Conservation (phyloP, 2,329 filamentous ascomycete species). For the Microdochium bolleyi region DNA sequence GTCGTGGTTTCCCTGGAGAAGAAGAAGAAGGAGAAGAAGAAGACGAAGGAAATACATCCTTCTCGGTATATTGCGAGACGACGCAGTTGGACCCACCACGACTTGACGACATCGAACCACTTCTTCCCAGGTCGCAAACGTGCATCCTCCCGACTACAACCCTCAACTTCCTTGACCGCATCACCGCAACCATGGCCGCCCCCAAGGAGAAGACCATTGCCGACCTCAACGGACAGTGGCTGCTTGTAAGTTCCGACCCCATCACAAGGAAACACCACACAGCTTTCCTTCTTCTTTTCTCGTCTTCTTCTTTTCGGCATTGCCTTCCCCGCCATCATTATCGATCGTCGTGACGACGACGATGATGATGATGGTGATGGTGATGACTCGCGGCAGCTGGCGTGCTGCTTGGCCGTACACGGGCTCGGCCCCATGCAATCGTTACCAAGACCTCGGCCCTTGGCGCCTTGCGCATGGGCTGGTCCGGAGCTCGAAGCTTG, state of each 20-base stretch:
- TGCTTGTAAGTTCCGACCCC: constrained; percentile 45
- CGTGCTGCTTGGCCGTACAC: no score
- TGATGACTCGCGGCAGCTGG: no score
- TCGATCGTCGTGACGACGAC: no score
- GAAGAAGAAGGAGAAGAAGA: neutral
- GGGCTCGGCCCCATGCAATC: no score
- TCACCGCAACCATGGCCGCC: constrained; percentile 52
- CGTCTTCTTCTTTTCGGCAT: neutral
- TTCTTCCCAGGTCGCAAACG: neutral
- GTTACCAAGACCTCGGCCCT: no score
- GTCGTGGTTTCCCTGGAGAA: neutral
- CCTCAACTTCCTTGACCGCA: neutral
- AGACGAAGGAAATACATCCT: neutral
- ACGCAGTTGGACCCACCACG: no score
- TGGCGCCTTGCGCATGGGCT: no score
- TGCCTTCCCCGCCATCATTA: neutral
- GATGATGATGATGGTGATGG: no score
- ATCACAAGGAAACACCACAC: no score
- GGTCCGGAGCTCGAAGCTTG: no score
- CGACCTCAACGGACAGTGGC: constrained; percentile 62
- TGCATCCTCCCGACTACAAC: neutral
- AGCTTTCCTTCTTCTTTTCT: neutral
- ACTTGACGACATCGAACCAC: no score
- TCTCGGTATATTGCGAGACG: no score
- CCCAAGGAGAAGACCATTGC: constrained; percentile 58